Evolutionary conservation across 2,329 filamentous ascomycete species (phyloP).

Genomic region (Fusarium succisae): DNA sequence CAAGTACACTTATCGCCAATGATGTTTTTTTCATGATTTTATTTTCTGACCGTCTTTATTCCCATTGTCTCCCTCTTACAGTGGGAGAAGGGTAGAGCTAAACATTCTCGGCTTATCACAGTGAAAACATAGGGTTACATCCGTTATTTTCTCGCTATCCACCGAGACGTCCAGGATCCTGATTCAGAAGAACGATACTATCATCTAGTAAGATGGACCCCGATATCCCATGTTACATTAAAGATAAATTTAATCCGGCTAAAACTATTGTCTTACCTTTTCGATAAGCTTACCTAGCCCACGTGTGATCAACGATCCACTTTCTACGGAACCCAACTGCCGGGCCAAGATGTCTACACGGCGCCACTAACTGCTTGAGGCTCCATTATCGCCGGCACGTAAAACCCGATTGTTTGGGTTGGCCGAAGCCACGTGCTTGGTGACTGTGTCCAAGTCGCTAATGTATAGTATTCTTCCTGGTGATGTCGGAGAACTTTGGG

Average conservation of each 20-base stretch:
- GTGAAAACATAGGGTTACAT: too few relatives aligned
- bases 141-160: background rate
- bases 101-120: too few relatives aligned
- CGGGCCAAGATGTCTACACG: background rate
- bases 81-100: background rate
- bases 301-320: background rate
- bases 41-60: rapidly evolving
- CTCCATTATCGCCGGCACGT: background rate
- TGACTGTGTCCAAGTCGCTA: background rate
- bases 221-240: rapidly evolving
- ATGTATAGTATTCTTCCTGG: rapidly evolving
- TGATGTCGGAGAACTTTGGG: background rate
- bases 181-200: background rate
- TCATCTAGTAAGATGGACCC: background rate
- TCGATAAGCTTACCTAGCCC: background rate
- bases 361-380: background rate
- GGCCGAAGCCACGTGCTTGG: background rate
- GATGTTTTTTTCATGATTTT: background rate
- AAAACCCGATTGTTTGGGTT: background rate
- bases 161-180: background rate
- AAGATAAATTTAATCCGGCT: rapidly evolving
- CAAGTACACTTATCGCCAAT: rapidly evolving
- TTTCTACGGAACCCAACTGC: background rate
- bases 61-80: too few relatives aligned
- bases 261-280: background rate